Conservation (phyloP, 345 rosid genomes). For the Punica granatum region DNA sequence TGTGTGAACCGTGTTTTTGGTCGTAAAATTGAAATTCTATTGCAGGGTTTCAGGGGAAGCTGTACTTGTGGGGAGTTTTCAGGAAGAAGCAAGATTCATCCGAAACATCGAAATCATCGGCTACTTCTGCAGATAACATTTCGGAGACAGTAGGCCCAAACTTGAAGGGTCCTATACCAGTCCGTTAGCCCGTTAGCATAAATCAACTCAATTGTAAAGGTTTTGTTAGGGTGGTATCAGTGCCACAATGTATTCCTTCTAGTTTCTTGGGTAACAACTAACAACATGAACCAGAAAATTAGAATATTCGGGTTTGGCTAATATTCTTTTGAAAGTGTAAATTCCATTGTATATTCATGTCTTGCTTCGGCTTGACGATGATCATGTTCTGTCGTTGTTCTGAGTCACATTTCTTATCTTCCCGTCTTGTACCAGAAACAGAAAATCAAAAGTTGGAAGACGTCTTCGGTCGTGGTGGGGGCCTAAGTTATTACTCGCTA, state of each 20-base stretch:
- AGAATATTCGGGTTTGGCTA: not conserved
- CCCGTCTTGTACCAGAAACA: not conserved
- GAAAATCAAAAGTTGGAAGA: not conserved
- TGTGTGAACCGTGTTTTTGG: not conserved
- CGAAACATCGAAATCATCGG: not conserved
- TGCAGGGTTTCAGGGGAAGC: conserved; percentile 48
- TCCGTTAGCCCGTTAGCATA: not conserved
- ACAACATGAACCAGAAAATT: not conserved
- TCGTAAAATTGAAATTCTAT: not conserved
- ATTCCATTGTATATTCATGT: not conserved
- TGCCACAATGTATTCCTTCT: too few relatives aligned
- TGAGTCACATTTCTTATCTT: too few relatives aligned
- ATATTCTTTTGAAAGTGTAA: not conserved
- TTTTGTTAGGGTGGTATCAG: not conserved
- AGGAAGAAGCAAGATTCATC: conserved; percentile 29
- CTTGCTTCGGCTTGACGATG: not conserved
- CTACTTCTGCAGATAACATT: conserved; percentile 11
- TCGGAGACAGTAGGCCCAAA: not conserved
- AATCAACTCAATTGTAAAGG: not conserved
- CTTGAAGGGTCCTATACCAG: not conserved
- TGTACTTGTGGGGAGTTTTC: conserved; percentile 71
- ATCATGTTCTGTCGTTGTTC: too few relatives aligned
- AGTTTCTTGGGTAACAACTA: too few relatives aligned
- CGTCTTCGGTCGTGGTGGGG: not conserved
- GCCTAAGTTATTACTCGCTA: not conserved